Evolutionary conservation across 352 stramenopile genomes (phyloP).

Genomic region (Globisporangium camurandrum): DNA sequence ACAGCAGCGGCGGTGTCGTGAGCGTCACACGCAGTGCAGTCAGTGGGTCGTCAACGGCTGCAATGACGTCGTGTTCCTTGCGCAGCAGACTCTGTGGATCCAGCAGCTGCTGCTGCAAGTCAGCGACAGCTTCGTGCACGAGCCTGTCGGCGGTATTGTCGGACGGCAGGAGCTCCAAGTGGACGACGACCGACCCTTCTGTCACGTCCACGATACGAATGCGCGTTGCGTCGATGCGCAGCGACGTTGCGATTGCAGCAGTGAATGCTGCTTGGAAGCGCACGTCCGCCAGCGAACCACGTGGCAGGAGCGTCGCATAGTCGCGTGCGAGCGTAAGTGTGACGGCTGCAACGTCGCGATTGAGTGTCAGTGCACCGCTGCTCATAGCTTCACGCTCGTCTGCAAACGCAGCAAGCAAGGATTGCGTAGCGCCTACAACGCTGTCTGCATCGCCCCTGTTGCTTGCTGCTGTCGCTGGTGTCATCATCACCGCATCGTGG

Average conservation of each 20-base stretch:
- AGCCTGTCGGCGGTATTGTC: slow-evolving; percentile 36
- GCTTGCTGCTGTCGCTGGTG: slow-evolving; percentile 11
- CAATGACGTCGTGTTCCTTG: slow-evolving; percentile 17
- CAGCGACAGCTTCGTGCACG: slow-evolving; percentile 32
- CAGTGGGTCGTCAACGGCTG: slow-evolving; percentile 26
- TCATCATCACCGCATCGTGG: slow-evolving; percentile 25
- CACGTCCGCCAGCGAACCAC: slow-evolving; percentile 37
- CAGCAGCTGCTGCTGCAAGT: slow-evolving; percentile 33
- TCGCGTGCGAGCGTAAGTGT: slow-evolving; percentile 53
- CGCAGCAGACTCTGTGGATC: slow-evolving; percentile 31
- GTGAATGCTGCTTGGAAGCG: slow-evolving; percentile 44
- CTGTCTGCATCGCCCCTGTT: slow-evolving; percentile 7
- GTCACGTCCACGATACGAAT: slow-evolving; percentile 44
- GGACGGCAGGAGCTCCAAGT: slow-evolving; percentile 48
- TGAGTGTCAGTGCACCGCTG: slow-evolving; percentile 29
- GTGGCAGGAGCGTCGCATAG: slow-evolving; percentile 38
- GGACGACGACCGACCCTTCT: slow-evolving; percentile 56
- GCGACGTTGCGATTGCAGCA: slow-evolving; percentile 19
- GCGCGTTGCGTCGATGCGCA: slow-evolving; percentile 38
- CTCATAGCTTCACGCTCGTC: slow-evolving; percentile 21
- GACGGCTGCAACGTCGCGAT: slow-evolving; percentile 38
- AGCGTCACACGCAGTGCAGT: slow-evolving; percentile 27
- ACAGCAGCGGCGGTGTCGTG: slow-evolving; percentile 6
- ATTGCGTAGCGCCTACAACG: too few species aligned
- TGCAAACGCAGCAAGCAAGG: slow-evolving; percentile 13